Base-by-base conservation (phyloP, 2,329 filamentous ascomycete genomes). In the Madurella mycetomatis region DNA sequence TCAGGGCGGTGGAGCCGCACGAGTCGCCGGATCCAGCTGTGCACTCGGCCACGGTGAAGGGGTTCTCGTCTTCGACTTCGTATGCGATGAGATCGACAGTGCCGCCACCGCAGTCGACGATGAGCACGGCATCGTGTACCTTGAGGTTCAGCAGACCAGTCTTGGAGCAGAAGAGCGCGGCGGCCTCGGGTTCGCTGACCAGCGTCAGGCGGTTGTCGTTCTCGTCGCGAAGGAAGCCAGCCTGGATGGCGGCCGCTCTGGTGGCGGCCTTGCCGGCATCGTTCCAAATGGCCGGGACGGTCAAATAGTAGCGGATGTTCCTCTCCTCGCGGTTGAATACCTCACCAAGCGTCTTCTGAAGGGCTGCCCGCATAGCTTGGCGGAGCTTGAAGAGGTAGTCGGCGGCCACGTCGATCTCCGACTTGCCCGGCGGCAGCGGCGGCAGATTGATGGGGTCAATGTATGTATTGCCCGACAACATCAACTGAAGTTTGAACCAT, bases 401-500 rank as follows among this genome's bases (percentile, higher is more conserved):
- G 70, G 94, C 94, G n/a, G 94, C 92, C 49, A 97, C 94, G 73
- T 99, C 94, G 73, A 97, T 96, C 75, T 97, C 94, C 25, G 92
- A 96, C 79, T 97, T 97, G 73, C 94, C 94, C 44, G 92, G 92
- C 46, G 94, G 94, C 70, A 97, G 88, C 61, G 94, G 94, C 46
- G 94, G 94, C 62, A 99, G 84, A 81, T 97, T 97, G 77, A 97
- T 97, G 59, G 94, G 94, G 72, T 97, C 94, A 69, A 97, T 97
- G 73, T 97, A 97, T 43, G 94, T 97, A 79, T 97, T 97, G 60
- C 94, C 94, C 56, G 91, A 96, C 59, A 96, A 82, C 94, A 97
- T 97, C 54, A 99, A 84, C 76, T 99, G 94, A 63, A 99, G 82
- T 79, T 97, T 97, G 82, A 99, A 97, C 94, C 94, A 99, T 76